Evolutionary conservation across 2,329 filamentous ascomycete species (phyloP), one percentile per base, ranked within the genome.

Genomic region (Phialophora macrospora): DNA sequence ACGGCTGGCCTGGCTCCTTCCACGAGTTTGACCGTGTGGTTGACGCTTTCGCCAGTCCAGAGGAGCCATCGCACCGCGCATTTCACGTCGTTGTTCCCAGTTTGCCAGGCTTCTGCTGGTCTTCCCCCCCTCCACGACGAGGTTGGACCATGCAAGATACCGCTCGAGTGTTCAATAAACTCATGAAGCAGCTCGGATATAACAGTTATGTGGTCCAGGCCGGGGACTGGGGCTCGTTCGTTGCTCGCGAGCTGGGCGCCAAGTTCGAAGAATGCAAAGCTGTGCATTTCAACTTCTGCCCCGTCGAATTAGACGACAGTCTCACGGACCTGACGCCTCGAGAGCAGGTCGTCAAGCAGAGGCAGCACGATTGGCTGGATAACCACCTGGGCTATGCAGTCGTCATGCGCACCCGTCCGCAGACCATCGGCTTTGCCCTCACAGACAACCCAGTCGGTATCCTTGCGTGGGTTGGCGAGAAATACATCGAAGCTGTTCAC

Each of bases 401-500:
- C 14, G 77, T 84, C 65, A 88, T 91, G 72, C 78, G 79, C 11
- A 92, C 90, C 0, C 88, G 89, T 61, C 91, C 91, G 0, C 87
- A 91, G 57, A 93, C 90, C 0, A 74, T 93, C 0, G 88, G 88
- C 0, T 90, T 91, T 71, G 86, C 81, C 0, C 80, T 93, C 2
- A 82, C 85, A 0, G 90, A 93, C 73, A 88, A 85, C 9, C 91
- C 91, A 0, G 85, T 91, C 0, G 89, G 84, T 0, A 78, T 92
- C 2, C 80, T 94, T 0, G 85, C 89, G 0, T 94, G 91, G 91
- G 87, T 94, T 24, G 90, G 90, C 70, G 91, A 94, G 77, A 94
- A 94, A 75, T 70, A 59, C 38, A 48, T 56, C 17, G 68, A 70
- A 32, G 52, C 55, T 20, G 49, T 30, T 17, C 56, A 58, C 24